Evolutionary conservation across 345 rosid genomes (phyloP), one percentile per base, ranked within the genome.

Genomic region (Sisymbrium irio): DNA sequence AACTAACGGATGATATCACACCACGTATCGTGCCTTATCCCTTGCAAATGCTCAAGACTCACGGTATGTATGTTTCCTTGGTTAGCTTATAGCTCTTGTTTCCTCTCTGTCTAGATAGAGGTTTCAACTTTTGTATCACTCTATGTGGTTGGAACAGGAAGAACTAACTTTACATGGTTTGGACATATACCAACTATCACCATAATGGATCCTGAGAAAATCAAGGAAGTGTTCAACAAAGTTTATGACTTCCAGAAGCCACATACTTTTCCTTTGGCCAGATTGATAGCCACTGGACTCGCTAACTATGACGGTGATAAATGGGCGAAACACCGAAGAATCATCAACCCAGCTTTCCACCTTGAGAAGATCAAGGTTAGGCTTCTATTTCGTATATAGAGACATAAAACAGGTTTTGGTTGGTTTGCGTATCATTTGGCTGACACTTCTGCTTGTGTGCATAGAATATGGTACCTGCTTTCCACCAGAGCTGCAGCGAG

Each of bases 271-370:
- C 81, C 75, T 15, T 40, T 72, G 10, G 9, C 0, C 6, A 75
- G 10, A 12, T 9, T 78, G 35, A 15, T 86, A 19, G 77, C 35
- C 9, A 1, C 22, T 6, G 87, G 89, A 54, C 46, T 82, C 1
- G 53, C 0, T 20, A 20, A 0, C 12, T 61, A 30, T 22, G 82
- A 85, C 22, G 83, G 85, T 3, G 76, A 80, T 28, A 82, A 80
- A 77, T 83, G 89, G 86, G 75, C 68, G 0, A 69, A 74, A 67
- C 82, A 77, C n/a, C 33, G 84, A 42, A 77, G 59, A 73, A 77
- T 83, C 40, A 65, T 83, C 65, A 84, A 80, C 20, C 84, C 86
- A 0, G 83, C 89, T 58, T 85, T 83, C 46, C 86, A 83, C n/a
- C 33, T 62, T 3, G 82, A 79, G 37, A 83, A 77, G 69, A 35